A percentile compares a stretch with the other conserved stretches of the same genome.
Evolutionary conservation across 371 early-diverging fungal genomes (phyloP).

Genomic region (Mortierella sp.): DNA sequence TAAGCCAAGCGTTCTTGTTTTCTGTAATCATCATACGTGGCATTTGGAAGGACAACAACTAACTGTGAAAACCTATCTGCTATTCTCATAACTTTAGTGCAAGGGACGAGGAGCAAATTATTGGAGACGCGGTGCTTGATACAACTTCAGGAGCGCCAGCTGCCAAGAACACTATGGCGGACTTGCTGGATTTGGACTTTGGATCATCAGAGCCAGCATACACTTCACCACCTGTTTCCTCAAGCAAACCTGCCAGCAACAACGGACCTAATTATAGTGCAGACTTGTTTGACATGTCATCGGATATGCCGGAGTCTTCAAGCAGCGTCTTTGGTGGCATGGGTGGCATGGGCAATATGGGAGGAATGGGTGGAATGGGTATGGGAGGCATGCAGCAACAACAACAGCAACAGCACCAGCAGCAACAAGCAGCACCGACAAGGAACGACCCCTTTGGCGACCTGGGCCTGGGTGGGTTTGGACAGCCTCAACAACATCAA

Average conservation of each 20-base stretch:
- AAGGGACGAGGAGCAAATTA: constrained; percentile 67
- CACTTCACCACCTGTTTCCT: constrained; percentile 25
- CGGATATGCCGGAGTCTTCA: constrained; percentile 26
- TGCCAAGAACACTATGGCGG: constrained; percentile 69
- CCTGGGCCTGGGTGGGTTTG: constrained; percentile 31
- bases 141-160: constrained; percentile 66
- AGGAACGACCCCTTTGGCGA: constrained; percentile 32
- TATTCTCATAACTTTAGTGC: constrained; percentile 50
- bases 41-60: not conserved
- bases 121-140: constrained; percentile 45
- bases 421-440: constrained; percentile 3
- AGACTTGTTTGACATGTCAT: constrained; percentile 45
- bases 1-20: constrained; percentile 38
- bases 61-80: not conserved
- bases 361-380: not conserved
- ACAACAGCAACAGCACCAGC: constrained; percentile 13
- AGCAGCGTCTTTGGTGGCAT: constrained; percentile 28
- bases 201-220: constrained; percentile 41
- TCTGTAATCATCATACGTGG: not conserved
- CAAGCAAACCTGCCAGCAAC: constrained; percentile 7
- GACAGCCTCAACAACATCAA: constrained; percentile 24
- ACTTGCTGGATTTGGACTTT: constrained; percentile 66
- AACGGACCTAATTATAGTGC: constrained; percentile 35
- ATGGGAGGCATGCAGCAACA: not conserved
- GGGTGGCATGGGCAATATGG: constrained; percentile 14